Evolutionary conservation across 1,284 basidiomycete genomes (phyloP).

Genomic region (Fomitopsis schrenkii): DNA sequence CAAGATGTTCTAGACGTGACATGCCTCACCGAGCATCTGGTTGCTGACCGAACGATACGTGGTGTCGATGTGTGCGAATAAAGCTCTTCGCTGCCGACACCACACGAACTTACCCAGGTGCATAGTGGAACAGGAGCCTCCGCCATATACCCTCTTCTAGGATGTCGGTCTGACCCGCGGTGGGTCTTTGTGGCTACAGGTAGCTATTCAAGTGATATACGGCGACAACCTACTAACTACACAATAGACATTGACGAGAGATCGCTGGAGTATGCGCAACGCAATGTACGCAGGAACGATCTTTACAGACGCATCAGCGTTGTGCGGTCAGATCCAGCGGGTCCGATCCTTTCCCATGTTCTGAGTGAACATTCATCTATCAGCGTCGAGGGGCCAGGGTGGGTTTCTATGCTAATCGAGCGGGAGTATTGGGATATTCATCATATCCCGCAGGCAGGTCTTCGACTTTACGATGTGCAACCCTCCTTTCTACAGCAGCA

Average conservation of each 20-base stretch:
- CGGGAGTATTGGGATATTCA: no score
- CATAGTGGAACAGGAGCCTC: constrained; percentile 91
- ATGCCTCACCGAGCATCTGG: constrained; percentile 2
- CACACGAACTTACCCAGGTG: constrained; percentile 1
- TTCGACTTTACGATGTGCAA: constrained; percentile 90
- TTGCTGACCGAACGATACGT: constrained; percentile 9
- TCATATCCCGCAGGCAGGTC: constrained; percentile 13
- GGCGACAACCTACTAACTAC: neutral
- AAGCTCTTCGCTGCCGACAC: neutral
- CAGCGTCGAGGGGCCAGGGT: no score
- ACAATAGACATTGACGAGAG: constrained; percentile 62
- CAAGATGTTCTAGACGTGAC: constrained; percentile 49
- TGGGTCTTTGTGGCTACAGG: constrained; percentile 75
- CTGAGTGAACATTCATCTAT: neutral
- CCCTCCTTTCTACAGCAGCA: constrained; percentile 85
- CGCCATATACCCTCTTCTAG: constrained; percentile 85
- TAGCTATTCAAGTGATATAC: constrained; percentile 24
- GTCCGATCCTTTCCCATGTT: constrained; percentile 33
- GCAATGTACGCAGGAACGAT: constrained; percentile 53
- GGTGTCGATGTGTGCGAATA: constrained; percentile 54
- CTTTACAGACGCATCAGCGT: constrained; percentile 50
- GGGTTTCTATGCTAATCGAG: neutral
- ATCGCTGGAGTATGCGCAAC: constrained; percentile 51
- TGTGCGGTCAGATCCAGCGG: constrained; percentile 32
- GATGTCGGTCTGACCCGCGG: constrained; percentile 48